phyloP scores from a whole-genome alignment of 257 asterid species.

The Nicotiana paniculata region DNA sequence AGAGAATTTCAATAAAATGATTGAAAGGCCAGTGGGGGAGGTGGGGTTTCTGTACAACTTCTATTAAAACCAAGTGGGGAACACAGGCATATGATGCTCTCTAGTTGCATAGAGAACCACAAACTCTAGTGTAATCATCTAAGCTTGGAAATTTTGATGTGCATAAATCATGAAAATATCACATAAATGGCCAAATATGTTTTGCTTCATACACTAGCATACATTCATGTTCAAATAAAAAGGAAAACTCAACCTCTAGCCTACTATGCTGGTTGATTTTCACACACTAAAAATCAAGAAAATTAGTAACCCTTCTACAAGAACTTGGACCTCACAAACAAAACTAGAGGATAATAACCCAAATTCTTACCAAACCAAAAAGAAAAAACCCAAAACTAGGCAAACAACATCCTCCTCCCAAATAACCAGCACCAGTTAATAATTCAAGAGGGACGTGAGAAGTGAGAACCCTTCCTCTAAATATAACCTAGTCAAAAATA shows the following conservation, averaged over 20 bases:
- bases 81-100: not conserved
- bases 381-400: constrained; percentile 20
- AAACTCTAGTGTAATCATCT: not conserved
- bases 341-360: constrained; percentile 46
- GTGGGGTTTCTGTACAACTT: not conserved
- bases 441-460: constrained; percentile 13
- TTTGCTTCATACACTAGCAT: not conserved
- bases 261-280: not conserved
- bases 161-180: not conserved
- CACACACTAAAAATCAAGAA: constrained; percentile 6
- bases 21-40: not conserved
- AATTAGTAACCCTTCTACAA: constrained; percentile 25
- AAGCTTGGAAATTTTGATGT: not conserved
- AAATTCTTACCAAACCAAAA: constrained; percentile 19
- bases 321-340: constrained; percentile 47
- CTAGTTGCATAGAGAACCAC: not conserved
- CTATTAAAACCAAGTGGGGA: constrained; percentile 1
- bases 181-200: not conserved
- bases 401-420: constrained; percentile 20
- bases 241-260: not conserved
- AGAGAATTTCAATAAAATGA: not conserved
- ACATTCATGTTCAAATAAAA: not conserved
- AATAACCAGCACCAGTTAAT: constrained; percentile 27
- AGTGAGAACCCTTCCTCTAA: not conserved
- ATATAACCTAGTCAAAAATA: constrained; percentile 32